phyloP scores from a whole-genome alignment of 2,329 filamentous ascomycete species.

The Rhytidhysteron rufulum region DNA sequence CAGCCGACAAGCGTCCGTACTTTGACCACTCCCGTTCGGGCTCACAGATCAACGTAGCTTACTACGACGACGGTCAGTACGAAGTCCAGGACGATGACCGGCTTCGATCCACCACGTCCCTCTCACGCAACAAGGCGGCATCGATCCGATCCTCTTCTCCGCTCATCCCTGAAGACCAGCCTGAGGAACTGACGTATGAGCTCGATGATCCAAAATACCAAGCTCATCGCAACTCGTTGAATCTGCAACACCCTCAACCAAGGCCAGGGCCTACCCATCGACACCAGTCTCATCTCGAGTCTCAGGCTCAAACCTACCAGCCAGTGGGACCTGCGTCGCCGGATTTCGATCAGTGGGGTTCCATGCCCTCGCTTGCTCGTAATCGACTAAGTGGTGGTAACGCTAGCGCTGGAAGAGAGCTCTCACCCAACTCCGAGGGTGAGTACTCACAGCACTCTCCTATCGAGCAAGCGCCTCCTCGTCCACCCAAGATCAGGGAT shows the following conservation, averaged over 20 bases:
- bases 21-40: slow-evolving; percentile 70
- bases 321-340: slow-evolving; percentile 29
- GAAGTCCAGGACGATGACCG: slow-evolving; percentile 58
- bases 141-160: slow-evolving; percentile 46
- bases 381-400: slow-evolving; percentile 35
- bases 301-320: slow-evolving; percentile 66
- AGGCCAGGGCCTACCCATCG: slow-evolving; percentile 69
- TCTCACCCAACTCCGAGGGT: slow-evolving; percentile 36
- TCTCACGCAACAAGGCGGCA: slow-evolving; percentile 20
- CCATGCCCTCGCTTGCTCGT: slow-evolving; percentile 39
- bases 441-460: slow-evolving; percentile 37
- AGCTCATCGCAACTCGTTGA: slow-evolving; percentile 75
- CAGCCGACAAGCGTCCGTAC: slow-evolving; percentile 58
- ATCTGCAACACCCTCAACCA: slow-evolving; percentile 76
- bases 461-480: slow-evolving; percentile 41
- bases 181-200: slow-evolving; percentile 17
- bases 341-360: slow-evolving; percentile 49
- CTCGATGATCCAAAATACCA: slow-evolving; percentile 72
- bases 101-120: slow-evolving; percentile 37
- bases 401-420: slow-evolving; percentile 26
- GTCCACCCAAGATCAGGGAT: slow-evolving; percentile 53
- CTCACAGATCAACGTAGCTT: slow-evolving; percentile 64
- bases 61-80: slow-evolving; percentile 61
- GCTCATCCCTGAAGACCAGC: slow-evolving; percentile 51
- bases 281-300: slow-evolving; percentile 70